Evolutionary conservation across 768 basidiomycete species (phyloP).

Genomic region (Pleurotus sapidus): DNA sequence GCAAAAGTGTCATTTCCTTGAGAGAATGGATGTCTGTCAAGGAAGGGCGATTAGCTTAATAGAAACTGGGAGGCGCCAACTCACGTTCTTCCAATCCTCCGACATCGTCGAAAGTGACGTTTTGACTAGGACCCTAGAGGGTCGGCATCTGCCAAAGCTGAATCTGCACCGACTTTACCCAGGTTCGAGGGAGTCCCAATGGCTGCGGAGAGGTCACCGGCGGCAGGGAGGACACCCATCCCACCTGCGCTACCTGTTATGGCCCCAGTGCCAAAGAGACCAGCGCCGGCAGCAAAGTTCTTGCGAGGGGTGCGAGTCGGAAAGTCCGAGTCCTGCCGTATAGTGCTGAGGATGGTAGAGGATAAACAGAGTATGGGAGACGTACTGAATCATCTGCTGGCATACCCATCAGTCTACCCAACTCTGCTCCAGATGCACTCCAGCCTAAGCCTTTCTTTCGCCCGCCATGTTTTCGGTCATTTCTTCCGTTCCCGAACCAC

Average conservation of each 20-base stretch:
- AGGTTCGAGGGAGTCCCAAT: constrained; percentile 83
- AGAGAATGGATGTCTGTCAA: constrained; percentile 85
- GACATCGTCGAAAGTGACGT: constrained; percentile 94
- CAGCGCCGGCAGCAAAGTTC: constrained; percentile 46
- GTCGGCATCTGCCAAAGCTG: constrained; percentile 91
- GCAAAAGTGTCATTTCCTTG: constrained; percentile 98
- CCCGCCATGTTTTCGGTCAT: constrained; percentile 10
- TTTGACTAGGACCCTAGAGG: constrained; percentile 91
- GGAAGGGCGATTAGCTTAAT: constrained; percentile 3
- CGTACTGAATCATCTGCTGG: constrained; percentile 67
- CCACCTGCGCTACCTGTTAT: constrained; percentile 45
- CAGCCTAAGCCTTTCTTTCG: constrained; percentile 56
- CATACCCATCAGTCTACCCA: constrained; percentile 77
- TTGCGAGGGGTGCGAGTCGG: constrained; percentile 67
- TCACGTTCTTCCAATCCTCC: constrained; percentile 93
- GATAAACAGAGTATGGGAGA: neutral
- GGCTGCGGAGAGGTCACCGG: constrained; percentile 62
- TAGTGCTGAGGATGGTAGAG: constrained; percentile 1
- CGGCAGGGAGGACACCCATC: constrained; percentile 34
- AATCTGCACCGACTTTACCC: constrained; percentile 62
- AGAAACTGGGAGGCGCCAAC: constrained; percentile 21
- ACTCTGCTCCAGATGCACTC: constrained; percentile 77
- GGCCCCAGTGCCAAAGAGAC: constrained; percentile 51
- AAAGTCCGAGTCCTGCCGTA: constrained; percentile 67
- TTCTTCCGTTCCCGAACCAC: constrained; percentile 25